phyloP scores from a whole-genome alignment of 441 rosid species.

The Bruguiera hainesii region DNA sequence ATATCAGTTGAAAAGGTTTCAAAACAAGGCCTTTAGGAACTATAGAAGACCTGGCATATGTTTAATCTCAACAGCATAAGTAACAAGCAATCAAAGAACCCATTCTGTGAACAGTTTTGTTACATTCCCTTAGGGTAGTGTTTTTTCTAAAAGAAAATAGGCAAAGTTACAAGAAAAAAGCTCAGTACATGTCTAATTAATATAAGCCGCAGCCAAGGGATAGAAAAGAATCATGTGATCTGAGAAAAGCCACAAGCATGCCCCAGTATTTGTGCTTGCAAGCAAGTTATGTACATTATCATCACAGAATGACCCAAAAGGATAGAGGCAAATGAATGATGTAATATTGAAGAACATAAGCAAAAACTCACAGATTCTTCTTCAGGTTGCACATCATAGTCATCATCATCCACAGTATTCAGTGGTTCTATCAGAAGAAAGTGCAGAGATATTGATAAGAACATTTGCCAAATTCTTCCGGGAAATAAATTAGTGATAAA shows the following conservation, averaged over 20 bases:
- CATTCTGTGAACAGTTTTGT: too few relatives aligned
- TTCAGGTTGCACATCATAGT: slow-evolving; percentile 56
- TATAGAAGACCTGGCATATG: background rate
- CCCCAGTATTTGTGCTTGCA: background rate
- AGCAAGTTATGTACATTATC: background rate
- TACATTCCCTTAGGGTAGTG: too few relatives aligned
- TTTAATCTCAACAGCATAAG: too few relatives aligned
- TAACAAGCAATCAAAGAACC: too few relatives aligned
- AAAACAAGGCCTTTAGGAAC: background rate
- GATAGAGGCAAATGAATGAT: too few relatives aligned
- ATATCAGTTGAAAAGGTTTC: background rate
- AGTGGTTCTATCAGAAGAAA: slow-evolving; percentile 35
- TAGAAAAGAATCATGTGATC: too few relatives aligned
- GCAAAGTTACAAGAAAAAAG: too few relatives aligned
- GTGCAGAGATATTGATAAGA: background rate
- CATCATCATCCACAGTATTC: slow-evolving; percentile 54
- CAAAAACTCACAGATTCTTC: slow-evolving; percentile 67
- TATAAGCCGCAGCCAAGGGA: too few relatives aligned
- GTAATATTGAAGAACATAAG: slow-evolving; percentile 5
- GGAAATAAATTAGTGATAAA: slow-evolving; percentile 10
- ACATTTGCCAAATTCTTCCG: background rate
- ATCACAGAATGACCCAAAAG: too few relatives aligned
- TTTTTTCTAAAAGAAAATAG: too few relatives aligned
- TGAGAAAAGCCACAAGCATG: background rate
- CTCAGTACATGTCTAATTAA: too few relatives aligned